Evolutionary conservation across 2,329 filamentous ascomycete genomes (phyloP).

Genomic region (Penicillium paneum): DNA sequence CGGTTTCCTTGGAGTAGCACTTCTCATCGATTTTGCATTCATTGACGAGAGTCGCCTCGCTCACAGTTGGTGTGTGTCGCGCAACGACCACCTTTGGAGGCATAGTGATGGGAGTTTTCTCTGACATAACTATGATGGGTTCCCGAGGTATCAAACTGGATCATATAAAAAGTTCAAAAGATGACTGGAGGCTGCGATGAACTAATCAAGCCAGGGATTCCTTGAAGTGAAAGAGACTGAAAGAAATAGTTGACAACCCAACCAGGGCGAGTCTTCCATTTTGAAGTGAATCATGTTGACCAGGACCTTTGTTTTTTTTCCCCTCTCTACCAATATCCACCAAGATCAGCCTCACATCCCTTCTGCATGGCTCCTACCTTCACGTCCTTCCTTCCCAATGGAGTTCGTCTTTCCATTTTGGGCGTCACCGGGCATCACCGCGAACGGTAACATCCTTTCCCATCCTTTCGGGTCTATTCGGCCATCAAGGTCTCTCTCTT

Average conservation of each 20-base stretch:
- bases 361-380: neutral
- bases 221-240: neutral
- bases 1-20: slow-evolving; percentile 10
- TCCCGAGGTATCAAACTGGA: neutral
- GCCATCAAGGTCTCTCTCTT: neutral
- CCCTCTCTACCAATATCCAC: neutral
- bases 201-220: neutral
- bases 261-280: slow-evolving; percentile 9
- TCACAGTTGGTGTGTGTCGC: slow-evolving; percentile 9
- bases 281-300: slow-evolving; percentile 4
- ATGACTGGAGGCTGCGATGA: slow-evolving; percentile 8
- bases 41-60: slow-evolving; percentile 21
- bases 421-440: neutral
- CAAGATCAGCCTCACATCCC: slow-evolving; percentile 1
- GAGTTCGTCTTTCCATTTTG: neutral
- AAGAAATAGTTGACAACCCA: slow-evolving; percentile 17
- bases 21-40: slow-evolving; percentile 17
- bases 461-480: neutral
- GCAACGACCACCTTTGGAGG: slow-evolving; percentile 3
- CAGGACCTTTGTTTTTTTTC: neutral
- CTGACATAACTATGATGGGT: slow-evolving; percentile 16
- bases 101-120: slow-evolving; percentile 15
- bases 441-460: neutral
- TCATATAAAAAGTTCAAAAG: slow-evolving; percentile 18
- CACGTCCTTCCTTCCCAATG: neutral